Base-by-base conservation (phyloP, 208 protist genomes). In the Trypanosoma caninum region DNA sequence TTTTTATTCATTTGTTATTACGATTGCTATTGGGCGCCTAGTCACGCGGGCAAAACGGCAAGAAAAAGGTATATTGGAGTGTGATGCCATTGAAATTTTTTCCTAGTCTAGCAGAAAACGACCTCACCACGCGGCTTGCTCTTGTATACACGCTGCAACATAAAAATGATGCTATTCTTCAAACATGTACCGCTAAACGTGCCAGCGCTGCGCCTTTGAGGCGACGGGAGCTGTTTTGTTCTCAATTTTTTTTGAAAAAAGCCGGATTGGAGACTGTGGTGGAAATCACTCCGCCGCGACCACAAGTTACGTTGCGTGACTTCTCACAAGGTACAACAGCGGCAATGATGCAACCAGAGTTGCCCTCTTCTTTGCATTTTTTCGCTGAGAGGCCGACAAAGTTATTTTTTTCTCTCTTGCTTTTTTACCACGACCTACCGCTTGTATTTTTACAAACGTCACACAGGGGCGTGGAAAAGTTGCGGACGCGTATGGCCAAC, bases 71-170 rank as follows among this genome's bases (percentile, higher is more conserved):
- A 23, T 3, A 25, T 23, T 27, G 9, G 37, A 31, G 40, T 28
- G 16, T 42, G 33, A 69, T 69, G 63, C 63, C 63, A 7, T 34
- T 69, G 45, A 60, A 55, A 35, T 69, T 69, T 57, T 20, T 27
- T 8, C 37, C 28, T 11, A 28, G n/a, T 25, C 11, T 4, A 38
- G 23, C 20, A 4, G 38, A 28, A 30, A 14, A 4, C 23, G 20
- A 45, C 6, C 20, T 16, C 28, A n/a, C 27, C 5, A 45, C 37
- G 28, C 35, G 34, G 10, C 44, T 69, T 22, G 63, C 63, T 14
- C 13, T 56, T 4, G 6, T 69, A 1, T 60, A 48, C 45, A 69
- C 35, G 55, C 52, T 67, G 42, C 48, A 42, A 3, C 38, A 53
- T 20, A 52, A 67, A 20, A 33, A 53, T 28, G 41, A 18, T 31